phyloP scores from a whole-genome alignment of 2,329 filamentous ascomycete species.

The Cordyceps militaris region DNA sequence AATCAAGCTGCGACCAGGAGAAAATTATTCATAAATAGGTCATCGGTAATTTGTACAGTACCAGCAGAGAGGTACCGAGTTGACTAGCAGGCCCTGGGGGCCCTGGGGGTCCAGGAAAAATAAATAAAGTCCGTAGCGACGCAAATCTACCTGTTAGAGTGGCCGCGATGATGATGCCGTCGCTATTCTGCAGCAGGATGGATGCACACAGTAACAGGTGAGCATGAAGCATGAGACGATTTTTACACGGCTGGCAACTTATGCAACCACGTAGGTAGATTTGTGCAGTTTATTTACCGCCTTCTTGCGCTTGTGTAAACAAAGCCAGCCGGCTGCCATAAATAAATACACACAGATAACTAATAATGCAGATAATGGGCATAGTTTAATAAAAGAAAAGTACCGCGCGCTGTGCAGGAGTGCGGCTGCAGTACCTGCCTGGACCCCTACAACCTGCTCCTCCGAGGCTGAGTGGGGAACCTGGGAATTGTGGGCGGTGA shows the following conservation, averaged over 20 bases:
- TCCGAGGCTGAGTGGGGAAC: slow-evolving; percentile 8
- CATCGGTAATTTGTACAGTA: no score
- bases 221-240: not conserved
- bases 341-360: not conserved
- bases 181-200: not conserved
- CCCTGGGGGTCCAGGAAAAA: not conserved
- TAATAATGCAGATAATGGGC: no score
- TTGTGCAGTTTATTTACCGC: not conserved
- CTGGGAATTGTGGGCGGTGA: slow-evolving; percentile 11
- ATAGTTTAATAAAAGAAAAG: not conserved
- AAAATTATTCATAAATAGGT: no score
- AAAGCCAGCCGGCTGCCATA: not conserved
- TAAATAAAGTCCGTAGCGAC: not conserved
- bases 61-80: no score
- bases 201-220: not conserved
- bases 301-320: not conserved
- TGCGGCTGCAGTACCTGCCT: not conserved
- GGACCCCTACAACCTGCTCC: slow-evolving; percentile 1
- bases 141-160: not conserved
- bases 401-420: not conserved
- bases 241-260: no score
- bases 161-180: not conserved
- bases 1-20: not conserved
- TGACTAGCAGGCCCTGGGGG: no score
- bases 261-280: no score